Percentiles rank a stretch among this genome's conserved stretches.
These are phyloP conservation scores for Harringtonia lauricola DNA, from an alignment of 2,329 filamentous ascomycete species.

Conservation along the genomic window DNA sequence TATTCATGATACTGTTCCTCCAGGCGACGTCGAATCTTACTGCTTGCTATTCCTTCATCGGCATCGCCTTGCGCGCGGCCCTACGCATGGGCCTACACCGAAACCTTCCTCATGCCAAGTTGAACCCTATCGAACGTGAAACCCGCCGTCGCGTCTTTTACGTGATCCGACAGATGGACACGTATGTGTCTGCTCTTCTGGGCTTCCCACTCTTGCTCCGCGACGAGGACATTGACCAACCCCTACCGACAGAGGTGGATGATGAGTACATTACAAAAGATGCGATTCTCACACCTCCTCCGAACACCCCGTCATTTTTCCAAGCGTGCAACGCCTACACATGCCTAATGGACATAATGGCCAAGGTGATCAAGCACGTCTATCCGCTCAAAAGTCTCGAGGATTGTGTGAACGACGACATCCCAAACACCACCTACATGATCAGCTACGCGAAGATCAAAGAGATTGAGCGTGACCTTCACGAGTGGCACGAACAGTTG, in stretches of 20 bases:
- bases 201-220: constrained; percentile 55
- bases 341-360: constrained; percentile 50
- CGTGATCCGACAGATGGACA: constrained; percentile 59
- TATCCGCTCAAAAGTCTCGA: constrained; percentile 52
- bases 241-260: constrained; percentile 52
- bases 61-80: constrained; percentile 65
- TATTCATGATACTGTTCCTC: constrained; percentile 73
- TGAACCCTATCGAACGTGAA: constrained; percentile 53
- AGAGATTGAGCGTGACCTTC: constrained; percentile 52
- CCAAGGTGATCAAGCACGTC: constrained; percentile 53
- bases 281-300: constrained; percentile 42
- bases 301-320: constrained; percentile 46
- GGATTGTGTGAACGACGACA: constrained; percentile 22
- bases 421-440: constrained; percentile 40
- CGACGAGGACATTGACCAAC: constrained; percentile 56
- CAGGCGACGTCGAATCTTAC: constrained; percentile 70
- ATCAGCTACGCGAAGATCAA: constrained; percentile 54
- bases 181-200: constrained; percentile 55
- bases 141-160: constrained; percentile 55
- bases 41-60: constrained; percentile 71
- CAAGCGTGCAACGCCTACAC: constrained; percentile 58
- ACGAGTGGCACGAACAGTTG: constrained; percentile 53
- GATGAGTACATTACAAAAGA: constrained; percentile 55
- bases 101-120: constrained; percentile 51
- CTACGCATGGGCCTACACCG: constrained; percentile 70